Base-by-base conservation (phyloP, 73 alveolate genomes). In the Diophrys sp. region DNA sequence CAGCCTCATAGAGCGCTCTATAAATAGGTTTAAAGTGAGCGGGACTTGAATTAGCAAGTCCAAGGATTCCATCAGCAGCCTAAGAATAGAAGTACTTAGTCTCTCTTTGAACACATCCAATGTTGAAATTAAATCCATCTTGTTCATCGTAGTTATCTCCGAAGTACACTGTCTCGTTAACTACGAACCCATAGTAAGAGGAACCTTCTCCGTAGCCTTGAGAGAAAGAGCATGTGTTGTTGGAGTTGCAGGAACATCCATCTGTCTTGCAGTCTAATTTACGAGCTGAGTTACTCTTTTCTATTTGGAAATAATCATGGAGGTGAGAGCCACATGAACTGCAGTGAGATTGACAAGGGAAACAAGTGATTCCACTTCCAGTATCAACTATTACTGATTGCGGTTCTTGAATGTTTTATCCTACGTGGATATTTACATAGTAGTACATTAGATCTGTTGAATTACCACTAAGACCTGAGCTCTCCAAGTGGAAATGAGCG, bases 11-110 rank as follows among this genome's bases (percentile, higher is more conserved):
- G 54, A 94, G 29, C 31, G 78, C 67, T 0, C 91, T 89, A 34
- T 92, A 89, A 27, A 94, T 82, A n/a, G 97, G 90, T 68, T 76
- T 23, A 75, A 81, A 26, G 31, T 5, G n/a, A 33, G 8, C 14
- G 1, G 80, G 56, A 8, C 69, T 81, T 26, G 79, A 62, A 66
- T 67, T 80, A 67, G 84, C 85, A 54, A 96, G 73, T 14, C 99
- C 99, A 74, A 96, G 73, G 54, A 96, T 93, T 0, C 99, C 99
- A 87, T 96, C 96, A 0, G 98, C 98, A 70, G 57, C 84, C 84
- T 96, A 93, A 0, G 96, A 85, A 54, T 85, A 53, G 79, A 96
- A 94, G 33, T 91, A 79, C 75, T 94, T 88, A n/a, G 98, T 94
- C 84, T 96, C 99, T 44, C 71, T 77, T 0, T 91, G 81, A 0